Percentiles rank a stretch among this genome's conserved stretches.
Conservation (phyloP, 495 filamentous ascomycete genomes). For the Coniosporium apollinis region DNA sequence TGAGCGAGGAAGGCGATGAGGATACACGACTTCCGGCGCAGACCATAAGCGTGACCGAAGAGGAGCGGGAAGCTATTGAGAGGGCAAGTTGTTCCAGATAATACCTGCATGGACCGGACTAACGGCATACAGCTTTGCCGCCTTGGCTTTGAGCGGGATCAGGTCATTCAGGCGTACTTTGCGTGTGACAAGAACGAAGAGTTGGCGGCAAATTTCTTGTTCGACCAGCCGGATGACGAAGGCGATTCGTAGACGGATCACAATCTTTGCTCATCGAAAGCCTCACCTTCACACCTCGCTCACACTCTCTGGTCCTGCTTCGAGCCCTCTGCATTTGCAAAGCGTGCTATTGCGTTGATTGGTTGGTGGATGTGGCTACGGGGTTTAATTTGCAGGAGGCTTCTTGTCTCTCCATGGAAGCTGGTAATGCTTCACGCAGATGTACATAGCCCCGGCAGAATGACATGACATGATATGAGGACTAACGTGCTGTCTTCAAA, state of each 20-base stretch:
- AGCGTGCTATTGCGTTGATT: no score
- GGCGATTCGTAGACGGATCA: constrained; percentile 40
- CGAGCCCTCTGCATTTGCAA: no score
- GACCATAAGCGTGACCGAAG: constrained; percentile 79
- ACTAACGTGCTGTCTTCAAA: no score
- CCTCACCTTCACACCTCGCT: no score
- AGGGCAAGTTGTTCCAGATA: constrained; percentile 43
- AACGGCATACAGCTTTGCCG: constrained; percentile 49
- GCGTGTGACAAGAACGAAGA: constrained; percentile 99
- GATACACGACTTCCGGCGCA: constrained; percentile 68
- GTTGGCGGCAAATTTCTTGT: constrained; percentile 90
- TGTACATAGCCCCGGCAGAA: no score
- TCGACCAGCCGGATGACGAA: constrained; percentile 87
- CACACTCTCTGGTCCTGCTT: no score
- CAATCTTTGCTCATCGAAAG: no score
- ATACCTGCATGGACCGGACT: neutral
- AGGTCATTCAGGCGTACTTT: constrained; percentile 96
- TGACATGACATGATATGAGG: no score
- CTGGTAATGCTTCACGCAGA: no score
- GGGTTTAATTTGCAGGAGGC: no score
- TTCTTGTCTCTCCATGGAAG: no score
- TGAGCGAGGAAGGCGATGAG: constrained; percentile 59
- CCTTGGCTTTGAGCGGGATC: constrained; percentile 81
- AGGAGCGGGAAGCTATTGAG: constrained; percentile 93
- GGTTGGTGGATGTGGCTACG: no score